phyloP scores from a whole-genome alignment of 1,139 yeast species.

The Magnusiomyces ingens region DNA sequence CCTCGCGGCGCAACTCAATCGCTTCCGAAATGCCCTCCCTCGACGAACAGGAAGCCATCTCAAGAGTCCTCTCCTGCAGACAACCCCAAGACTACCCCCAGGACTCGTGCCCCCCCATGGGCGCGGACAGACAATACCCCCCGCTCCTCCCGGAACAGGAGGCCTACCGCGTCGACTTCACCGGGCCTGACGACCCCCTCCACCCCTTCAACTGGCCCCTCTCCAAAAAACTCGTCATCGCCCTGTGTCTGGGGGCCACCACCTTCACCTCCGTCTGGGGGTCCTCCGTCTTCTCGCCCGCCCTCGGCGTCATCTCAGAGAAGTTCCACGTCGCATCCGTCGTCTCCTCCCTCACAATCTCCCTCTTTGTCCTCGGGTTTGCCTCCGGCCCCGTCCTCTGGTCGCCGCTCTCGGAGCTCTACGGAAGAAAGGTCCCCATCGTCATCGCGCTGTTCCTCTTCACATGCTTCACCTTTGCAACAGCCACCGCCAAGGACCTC shows the following conservation, averaged over 20 bases:
- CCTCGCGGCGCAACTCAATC: background rate
- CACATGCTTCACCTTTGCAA: conserved; percentile 57
- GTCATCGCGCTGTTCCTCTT: conserved; percentile 50
- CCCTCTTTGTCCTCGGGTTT: conserved; percentile 71
- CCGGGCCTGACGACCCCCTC: conserved; percentile 46
- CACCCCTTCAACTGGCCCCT: conserved; percentile 46
- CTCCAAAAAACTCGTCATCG: conserved; percentile 29
- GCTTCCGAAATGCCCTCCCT: background rate
- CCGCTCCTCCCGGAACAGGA: conserved; percentile 41
- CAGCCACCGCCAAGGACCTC: conserved; percentile 63
- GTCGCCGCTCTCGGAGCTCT: conserved; percentile 75
- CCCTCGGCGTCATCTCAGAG: conserved; percentile 27
- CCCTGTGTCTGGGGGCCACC: conserved; percentile 19
- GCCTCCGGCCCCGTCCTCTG: conserved; percentile 76
- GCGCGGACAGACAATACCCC: conserved; percentile 46
- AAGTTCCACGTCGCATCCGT: conserved; percentile 29
- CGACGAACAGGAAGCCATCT: background rate
- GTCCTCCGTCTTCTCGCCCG: conserved; percentile 40
- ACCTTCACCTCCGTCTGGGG: conserved; percentile 39
- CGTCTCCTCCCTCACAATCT: conserved; percentile 46
- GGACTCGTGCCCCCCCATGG: conserved; percentile 25
- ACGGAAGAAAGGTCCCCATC: conserved; percentile 59
- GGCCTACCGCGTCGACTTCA: conserved; percentile 46
- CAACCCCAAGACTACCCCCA: background rate
- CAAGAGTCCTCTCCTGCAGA: background rate